Evolutionary conservation across 2,329 filamentous ascomycete species (phyloP).

Genomic region (Monilinia fructigena): DNA sequence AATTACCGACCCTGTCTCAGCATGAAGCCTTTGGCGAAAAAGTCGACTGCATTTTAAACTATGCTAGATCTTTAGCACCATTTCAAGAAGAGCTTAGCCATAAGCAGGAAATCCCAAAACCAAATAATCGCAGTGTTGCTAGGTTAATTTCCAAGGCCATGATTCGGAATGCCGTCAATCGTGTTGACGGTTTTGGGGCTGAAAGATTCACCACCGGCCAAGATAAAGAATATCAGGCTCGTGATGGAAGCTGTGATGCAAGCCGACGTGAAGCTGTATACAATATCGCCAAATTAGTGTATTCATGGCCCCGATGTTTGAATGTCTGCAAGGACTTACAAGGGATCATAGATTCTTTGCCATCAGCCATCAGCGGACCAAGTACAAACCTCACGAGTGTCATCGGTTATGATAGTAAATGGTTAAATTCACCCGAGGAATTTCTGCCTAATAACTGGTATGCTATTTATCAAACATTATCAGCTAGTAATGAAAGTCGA

Average conservation of each 20-base stretch:
- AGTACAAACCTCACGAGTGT: not conserved
- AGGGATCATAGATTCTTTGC: constrained; percentile 31
- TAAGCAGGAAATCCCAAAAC: not conserved
- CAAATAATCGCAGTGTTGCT: not conserved
- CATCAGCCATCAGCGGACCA: not conserved
- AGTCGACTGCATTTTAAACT: constrained; percentile 42
- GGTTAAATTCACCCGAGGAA: constrained; percentile 25
- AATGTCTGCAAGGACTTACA: constrained; percentile 27
- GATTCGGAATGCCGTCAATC: constrained; percentile 41
- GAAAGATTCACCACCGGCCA: constrained; percentile 39
- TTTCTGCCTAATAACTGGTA: constrained; percentile 33
- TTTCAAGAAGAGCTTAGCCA: constrained; percentile 33
- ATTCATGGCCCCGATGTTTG: constrained; percentile 29
- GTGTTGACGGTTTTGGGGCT: constrained; percentile 42
- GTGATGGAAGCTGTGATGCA: constrained; percentile 34
- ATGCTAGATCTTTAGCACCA: constrained; percentile 37
- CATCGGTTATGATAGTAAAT: constrained; percentile 28
- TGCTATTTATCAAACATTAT: constrained; percentile 31
- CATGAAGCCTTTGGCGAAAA: constrained; percentile 44
- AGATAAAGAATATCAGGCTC: constrained; percentile 41
- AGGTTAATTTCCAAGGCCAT: constrained; percentile 32
- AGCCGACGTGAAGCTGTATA: constrained; percentile 25
- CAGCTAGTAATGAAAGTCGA: constrained; percentile 3
- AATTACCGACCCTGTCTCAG: constrained; percentile 46
- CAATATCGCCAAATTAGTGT: constrained; percentile 28